Evolutionary conservation across 2,329 filamentous ascomycete genomes (phyloP), one percentile per base, ranked within the genome.

Genomic region (Leptodontidium sp.): DNA sequence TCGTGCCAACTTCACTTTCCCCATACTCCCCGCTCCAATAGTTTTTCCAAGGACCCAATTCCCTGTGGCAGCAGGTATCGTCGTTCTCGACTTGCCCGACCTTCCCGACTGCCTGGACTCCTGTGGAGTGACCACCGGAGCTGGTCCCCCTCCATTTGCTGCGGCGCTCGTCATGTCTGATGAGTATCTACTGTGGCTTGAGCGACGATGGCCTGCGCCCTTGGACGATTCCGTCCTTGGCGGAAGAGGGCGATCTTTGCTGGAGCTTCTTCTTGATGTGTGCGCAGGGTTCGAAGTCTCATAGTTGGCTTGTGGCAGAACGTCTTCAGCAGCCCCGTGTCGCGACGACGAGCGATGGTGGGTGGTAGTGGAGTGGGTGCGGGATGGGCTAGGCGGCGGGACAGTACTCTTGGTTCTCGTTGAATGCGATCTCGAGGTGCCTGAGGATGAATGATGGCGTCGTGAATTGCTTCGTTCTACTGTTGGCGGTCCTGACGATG

Each of bases 1-100:
- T 76, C 93, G 93, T 29, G 96, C 96, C 74, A 99, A 85, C 83
- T 98, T 98, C 71, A 99, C 96, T 81, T 98, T 98, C 73, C 96
- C 96, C 96, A 99, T 99, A 80, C 95, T 98, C 62, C 96, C 96
- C 64, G 94, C 94, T 69, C 96, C 96, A 76, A 99, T 96, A 3
- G 96, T 98, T 85, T 98, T 98, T 69, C 95, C 95, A 64, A 99
- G 85, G 66, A 94, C 90, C 94, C 95, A 99, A 84, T 94, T 93
- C 68, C 96, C 96, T 14, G 94, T 94, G 58, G 92, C 90, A 2
- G 94, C 94, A 63, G 92, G 93, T 78, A 99, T 97, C 50, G 93
- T 95, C 14, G 95, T 98, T 76, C 89, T 85, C 65, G 88, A 86
- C 74, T 86, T 86, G 69, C 84, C 82, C 74, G 85, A 84, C 75